Percentiles rank a stretch among this genome's conserved stretches.
phyloP scores from a whole-genome alignment of 805 yeast genomes.

The Candida maesae region DNA sequence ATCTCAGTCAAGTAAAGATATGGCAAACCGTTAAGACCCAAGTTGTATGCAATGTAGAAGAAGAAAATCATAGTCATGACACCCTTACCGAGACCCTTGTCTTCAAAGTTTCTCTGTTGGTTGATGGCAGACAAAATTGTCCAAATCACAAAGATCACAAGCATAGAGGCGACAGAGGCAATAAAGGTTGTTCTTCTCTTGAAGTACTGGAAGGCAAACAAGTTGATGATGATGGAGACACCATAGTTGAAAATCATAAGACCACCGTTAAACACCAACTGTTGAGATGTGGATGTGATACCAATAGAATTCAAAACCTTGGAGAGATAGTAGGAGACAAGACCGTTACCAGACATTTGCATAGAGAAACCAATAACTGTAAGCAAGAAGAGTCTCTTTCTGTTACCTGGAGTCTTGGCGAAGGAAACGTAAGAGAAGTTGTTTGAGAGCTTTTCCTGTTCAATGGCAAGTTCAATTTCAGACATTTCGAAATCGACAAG shows the following conservation, averaged over 20 bases:
- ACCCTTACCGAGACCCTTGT: conserved; percentile 40
- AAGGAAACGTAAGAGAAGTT: conserved; percentile 38
- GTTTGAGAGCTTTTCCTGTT: conserved; percentile 36
- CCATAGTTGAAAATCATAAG: conserved; percentile 44
- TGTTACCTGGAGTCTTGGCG: conserved; percentile 34
- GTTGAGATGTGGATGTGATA: conserved; percentile 41
- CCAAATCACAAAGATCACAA: conserved; percentile 38
- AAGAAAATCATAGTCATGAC: conserved; percentile 50
- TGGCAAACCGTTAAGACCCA: conserved; percentile 44
- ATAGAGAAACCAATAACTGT: conserved; percentile 28
- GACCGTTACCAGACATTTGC: conserved; percentile 50
- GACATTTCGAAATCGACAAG: conserved; percentile 38
- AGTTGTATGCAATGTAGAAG: conserved; percentile 39
- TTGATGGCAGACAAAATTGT: conserved; percentile 45
- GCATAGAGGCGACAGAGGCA: conserved; percentile 34
- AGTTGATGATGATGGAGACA: conserved; percentile 30
- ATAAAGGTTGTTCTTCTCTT: conserved; percentile 37
- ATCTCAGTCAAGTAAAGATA: conserved; percentile 43
- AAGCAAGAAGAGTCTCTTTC: conserved; percentile 39
- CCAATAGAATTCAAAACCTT: conserved; percentile 52
- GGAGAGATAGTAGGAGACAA: conserved; percentile 47
- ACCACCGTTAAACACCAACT: conserved; percentile 48
- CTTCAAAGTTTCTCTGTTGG: conserved; percentile 37
- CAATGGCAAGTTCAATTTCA: conserved; percentile 39
- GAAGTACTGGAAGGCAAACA: conserved; percentile 28